Evolutionary conservation across 495 filamentous ascomycete genomes (phyloP).

Genomic region (Corynascus novoguineensis): DNA sequence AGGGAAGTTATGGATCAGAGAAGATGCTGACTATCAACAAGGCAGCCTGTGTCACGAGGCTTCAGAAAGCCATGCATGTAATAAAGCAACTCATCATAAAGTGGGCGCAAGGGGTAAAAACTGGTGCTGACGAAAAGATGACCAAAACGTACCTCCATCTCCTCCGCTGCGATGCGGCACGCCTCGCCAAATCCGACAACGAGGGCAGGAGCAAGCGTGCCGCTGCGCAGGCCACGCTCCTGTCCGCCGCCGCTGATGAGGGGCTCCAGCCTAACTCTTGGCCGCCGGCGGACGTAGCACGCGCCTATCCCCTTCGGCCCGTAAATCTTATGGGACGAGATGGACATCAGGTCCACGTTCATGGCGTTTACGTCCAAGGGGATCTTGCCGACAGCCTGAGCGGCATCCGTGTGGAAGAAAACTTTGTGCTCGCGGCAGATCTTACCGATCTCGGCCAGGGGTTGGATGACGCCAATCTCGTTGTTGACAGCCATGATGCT

Average conservation of each 20-base stretch:
- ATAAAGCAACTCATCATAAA: constrained; percentile 62
- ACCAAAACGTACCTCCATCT: constrained; percentile 67
- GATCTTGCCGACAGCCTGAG: constrained; percentile 96
- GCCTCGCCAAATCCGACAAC: constrained; percentile 94
- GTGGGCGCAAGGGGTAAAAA: constrained; percentile 5
- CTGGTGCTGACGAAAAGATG: background rate
- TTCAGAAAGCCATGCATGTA: constrained; percentile 65
- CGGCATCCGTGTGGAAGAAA: constrained; percentile 98
- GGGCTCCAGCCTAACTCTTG: constrained; percentile 88
- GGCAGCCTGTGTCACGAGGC: constrained; percentile 41
- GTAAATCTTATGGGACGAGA: constrained; percentile 99
- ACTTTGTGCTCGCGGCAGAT: constrained; percentile 86
- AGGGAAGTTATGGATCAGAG: no score
- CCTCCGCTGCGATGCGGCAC: constrained; percentile 81
- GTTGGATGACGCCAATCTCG: constrained; percentile 97
- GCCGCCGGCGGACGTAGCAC: constrained; percentile 87
- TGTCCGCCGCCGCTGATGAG: constrained; percentile 96
- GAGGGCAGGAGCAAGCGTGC: constrained; percentile 83
- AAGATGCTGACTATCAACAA: constrained; percentile 54
- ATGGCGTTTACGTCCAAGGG: constrained; percentile 92
- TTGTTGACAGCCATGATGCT: constrained; percentile 99
- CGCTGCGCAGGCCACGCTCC: constrained; percentile 88
- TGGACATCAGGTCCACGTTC: constrained; percentile 97
- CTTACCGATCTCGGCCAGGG: constrained; percentile 86
- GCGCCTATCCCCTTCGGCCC: constrained; percentile 96